phyloP scores from a whole-genome alignment of 768 basidiomycete species.

The Hygrocybe coccinea region DNA sequence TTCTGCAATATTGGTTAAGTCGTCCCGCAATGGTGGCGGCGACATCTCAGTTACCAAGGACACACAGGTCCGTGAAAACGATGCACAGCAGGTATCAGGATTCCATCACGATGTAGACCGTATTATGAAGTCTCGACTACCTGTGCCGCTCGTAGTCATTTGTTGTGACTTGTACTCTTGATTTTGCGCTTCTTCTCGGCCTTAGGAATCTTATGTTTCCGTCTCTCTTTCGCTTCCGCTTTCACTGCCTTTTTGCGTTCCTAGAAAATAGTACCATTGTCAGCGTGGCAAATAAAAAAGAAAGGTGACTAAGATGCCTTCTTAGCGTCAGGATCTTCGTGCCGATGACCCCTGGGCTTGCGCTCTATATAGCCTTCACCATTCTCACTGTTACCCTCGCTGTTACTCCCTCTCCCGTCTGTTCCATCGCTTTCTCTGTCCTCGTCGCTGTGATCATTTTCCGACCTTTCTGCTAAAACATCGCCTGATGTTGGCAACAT shows the following conservation, averaged over 20 bases:
- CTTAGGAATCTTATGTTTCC: conserved; percentile 93
- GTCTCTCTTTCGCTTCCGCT: conserved; percentile 78
- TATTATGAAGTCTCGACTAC: not conserved
- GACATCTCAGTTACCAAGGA: conserved; percentile 86
- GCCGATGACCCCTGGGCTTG: conserved; percentile 77
- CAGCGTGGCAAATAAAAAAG: not conserved
- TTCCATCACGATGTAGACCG: conserved; percentile 57
- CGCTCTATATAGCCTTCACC: conserved; percentile 46
- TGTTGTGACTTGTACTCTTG: conserved; percentile 44
- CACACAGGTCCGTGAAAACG: conserved; percentile 78
- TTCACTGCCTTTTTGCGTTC: conserved; percentile 90
- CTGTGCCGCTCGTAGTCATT: conserved; percentile 8
- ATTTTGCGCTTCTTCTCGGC: conserved; percentile 86
- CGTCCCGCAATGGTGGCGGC: conserved; percentile 78
- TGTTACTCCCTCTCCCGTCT: conserved; percentile 31
- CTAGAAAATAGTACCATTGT: conserved; percentile 35
- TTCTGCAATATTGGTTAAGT: conserved; percentile 43
- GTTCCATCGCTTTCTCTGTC: conserved; percentile 27
- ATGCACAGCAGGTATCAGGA: conserved; percentile 90
- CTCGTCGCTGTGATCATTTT: conserved; percentile 21
- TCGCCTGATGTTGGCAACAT: not conserved
- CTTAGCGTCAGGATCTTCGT: conserved; percentile 88
- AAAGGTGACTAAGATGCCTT: conserved; percentile 50
- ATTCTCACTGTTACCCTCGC: conserved; percentile 34
- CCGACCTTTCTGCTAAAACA: not conserved